These are phyloP conservation scores for Thalia dealbata DNA, from an alignment of 176 grass and related monocot genomes.

Conservation along the genomic window DNA sequence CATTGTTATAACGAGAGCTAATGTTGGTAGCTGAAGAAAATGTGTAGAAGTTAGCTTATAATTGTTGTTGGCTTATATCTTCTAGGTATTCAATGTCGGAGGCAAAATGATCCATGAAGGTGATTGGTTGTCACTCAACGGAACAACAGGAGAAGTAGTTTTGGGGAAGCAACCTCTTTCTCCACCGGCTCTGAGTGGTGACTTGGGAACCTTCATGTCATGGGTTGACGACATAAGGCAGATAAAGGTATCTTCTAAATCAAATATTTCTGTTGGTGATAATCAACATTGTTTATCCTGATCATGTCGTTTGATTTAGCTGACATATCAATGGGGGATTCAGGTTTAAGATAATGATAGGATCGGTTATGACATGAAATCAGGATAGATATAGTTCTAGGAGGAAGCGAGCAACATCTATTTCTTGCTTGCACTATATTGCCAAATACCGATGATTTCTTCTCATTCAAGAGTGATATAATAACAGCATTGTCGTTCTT, in stretches of 20 bases:
- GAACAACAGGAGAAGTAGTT: slow-evolving; percentile 88
- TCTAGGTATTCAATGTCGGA: slow-evolving; percentile 46
- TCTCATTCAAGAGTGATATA: not conserved
- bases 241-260: slow-evolving; percentile 48
- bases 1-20: no score
- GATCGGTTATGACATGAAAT: not conserved
- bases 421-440: not conserved
- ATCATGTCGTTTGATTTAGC: not conserved
- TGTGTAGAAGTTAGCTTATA: not conserved
- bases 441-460: not conserved
- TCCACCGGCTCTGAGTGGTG: slow-evolving; percentile 72
- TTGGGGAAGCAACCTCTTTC: slow-evolving; percentile 78
- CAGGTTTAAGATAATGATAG: not conserved
- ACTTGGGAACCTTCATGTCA: slow-evolving; percentile 86
- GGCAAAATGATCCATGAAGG: slow-evolving; percentile 54
- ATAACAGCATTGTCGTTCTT: not conserved
- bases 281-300: not conserved
- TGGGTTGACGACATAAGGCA: slow-evolving; percentile 92
- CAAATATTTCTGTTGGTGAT: not conserved
- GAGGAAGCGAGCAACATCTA: not conserved
- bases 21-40: not conserved
- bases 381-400: not conserved
- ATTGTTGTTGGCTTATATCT: not conserved
- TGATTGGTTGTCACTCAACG: slow-evolving; percentile 92
- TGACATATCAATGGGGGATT: not conserved